Percentiles rank a stretch among this genome's conserved stretches.
These are phyloP conservation scores for Postia placenta DNA, from an alignment of 768 basidiomycete species.

Conservation along the genomic window DNA sequence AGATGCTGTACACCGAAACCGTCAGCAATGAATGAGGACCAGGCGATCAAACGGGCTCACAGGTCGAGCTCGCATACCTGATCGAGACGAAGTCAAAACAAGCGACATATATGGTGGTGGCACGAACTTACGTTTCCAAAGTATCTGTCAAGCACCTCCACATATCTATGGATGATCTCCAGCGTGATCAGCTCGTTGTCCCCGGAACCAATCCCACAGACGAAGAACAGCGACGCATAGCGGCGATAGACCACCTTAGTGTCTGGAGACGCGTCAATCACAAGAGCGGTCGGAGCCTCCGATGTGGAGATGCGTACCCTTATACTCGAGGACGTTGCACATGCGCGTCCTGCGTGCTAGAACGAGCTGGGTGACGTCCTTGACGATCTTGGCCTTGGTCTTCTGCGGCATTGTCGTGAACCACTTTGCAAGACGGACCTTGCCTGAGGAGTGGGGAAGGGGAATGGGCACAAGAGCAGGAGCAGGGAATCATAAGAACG, in stretches of 20 bases:
- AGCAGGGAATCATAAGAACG: slow-evolving; percentile 16
- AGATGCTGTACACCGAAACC: slow-evolving; percentile 52
- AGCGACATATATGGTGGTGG: too few relatives aligned
- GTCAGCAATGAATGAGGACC: background rate
- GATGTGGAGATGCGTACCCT: slow-evolving; percentile 55
- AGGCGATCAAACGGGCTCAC: slow-evolving; percentile 31
- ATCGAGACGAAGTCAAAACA: background rate
- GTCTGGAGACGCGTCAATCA: slow-evolving; percentile 49
- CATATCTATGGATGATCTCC: slow-evolving; percentile 92
- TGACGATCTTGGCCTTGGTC: slow-evolving; percentile 84
- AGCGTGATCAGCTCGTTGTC: slow-evolving; percentile 93
- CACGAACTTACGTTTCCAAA: slow-evolving; percentile 71
- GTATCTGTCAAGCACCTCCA: slow-evolving; percentile 78
- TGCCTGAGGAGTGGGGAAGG: slow-evolving; percentile 44
- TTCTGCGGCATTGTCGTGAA: slow-evolving; percentile 80
- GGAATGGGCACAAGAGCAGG: background rate
- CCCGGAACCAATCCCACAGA: slow-evolving; percentile 71
- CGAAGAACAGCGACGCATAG: slow-evolving; percentile 95
- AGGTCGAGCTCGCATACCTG: slow-evolving; percentile 91
- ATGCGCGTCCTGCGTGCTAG: slow-evolving; percentile 81
- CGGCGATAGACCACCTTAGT: slow-evolving; percentile 90
- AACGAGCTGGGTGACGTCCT: slow-evolving; percentile 92
- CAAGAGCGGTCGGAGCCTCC: too few relatives aligned
- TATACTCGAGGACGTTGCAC: slow-evolving; percentile 97
- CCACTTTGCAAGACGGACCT: slow-evolving; percentile 95